These are phyloP conservation scores for Phyllosticta capitalensis DNA, from an alignment of 2,329 filamentous ascomycete species.

Conservation along the genomic window DNA sequence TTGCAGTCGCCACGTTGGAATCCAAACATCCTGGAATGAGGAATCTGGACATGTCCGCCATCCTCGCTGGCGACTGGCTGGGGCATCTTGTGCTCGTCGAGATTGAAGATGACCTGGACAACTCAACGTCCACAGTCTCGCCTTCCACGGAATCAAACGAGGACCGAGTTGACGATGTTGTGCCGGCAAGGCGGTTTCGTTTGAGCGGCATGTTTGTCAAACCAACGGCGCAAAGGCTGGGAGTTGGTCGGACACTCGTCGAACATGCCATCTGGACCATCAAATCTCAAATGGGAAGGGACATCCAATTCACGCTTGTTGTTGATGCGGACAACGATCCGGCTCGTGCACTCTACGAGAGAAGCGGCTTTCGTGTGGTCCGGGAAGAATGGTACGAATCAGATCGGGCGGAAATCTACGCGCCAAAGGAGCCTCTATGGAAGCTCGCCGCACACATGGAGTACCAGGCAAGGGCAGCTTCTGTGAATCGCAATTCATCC, in stretches of 20 bases:
- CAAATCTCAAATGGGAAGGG: neutral
- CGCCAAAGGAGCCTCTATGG: neutral
- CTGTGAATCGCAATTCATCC: neutral
- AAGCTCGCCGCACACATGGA: neutral
- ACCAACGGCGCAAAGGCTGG: slow-evolving; percentile 16
- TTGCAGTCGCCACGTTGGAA: slow-evolving; percentile 3
- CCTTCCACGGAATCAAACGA: neutral
- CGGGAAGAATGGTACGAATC: neutral
- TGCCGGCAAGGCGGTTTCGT: slow-evolving; percentile 14
- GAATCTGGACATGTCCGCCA: neutral
- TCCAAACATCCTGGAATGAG: neutral
- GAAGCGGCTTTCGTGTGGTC: slow-evolving; percentile 18
- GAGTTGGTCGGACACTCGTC: slow-evolving; percentile 21
- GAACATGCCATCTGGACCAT: slow-evolving; percentile 17
- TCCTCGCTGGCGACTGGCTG: slow-evolving; percentile 12
- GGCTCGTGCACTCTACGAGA: slow-evolving; percentile 19
- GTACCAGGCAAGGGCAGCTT: neutral
- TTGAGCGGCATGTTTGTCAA: slow-evolving; percentile 23
- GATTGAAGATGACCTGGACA: neutral
- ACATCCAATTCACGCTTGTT: slow-evolving; percentile 14
- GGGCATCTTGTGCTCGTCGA: slow-evolving; percentile 13
- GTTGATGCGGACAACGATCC: slow-evolving; percentile 19
- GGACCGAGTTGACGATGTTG: neutral
- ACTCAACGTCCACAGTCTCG: neutral
- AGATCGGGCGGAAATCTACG: neutral